Percentiles rank a stretch among this genome's conserved stretches.
Evolutionary conservation across 441 rosid species (phyloP).

Genomic region (Hura crepitans): DNA sequence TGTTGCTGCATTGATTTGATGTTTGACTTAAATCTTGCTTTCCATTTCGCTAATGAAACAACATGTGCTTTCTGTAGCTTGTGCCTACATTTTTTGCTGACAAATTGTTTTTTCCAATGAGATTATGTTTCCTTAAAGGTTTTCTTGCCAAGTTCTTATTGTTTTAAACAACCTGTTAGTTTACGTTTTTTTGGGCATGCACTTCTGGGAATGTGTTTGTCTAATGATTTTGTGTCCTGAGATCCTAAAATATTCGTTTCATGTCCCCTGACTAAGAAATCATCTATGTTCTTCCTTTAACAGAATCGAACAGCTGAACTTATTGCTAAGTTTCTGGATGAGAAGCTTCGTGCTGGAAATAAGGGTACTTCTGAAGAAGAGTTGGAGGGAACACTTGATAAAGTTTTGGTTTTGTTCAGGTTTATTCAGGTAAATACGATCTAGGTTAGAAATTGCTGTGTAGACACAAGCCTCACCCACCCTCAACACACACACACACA

Average conservation of each 20-base stretch:
- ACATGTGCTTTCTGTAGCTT: neutral
- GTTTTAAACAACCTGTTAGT: neutral
- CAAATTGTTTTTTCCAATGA: neutral
- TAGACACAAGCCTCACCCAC: too few relatives aligned
- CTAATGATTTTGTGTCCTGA: neutral
- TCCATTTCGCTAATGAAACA: neutral
- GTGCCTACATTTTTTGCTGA: neutral
- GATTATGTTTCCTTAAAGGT: neutral
- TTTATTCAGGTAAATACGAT: constrained; percentile 80
- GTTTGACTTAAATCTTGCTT: neutral
- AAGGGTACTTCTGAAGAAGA: constrained; percentile 99
- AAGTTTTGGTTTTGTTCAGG: constrained; percentile 93
- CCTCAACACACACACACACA: too few relatives aligned
- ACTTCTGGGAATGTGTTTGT: neutral
- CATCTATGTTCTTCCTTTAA: constrained; percentile 29
- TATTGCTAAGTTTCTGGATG: constrained; percentile 96
- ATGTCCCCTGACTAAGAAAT: constrained; percentile 15
- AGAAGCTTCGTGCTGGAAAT: constrained; percentile 98
- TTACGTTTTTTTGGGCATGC: neutral
- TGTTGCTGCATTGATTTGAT: neutral
- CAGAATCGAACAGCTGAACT: constrained; percentile 98
- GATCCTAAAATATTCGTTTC: neutral
- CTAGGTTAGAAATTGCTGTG: constrained; percentile 7
- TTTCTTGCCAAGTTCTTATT: neutral
- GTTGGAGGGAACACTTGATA: constrained; percentile 93